phyloP scores from a whole-genome alignment of 352 stramenopile genomes.

The Phytophthora pinifolia region DNA sequence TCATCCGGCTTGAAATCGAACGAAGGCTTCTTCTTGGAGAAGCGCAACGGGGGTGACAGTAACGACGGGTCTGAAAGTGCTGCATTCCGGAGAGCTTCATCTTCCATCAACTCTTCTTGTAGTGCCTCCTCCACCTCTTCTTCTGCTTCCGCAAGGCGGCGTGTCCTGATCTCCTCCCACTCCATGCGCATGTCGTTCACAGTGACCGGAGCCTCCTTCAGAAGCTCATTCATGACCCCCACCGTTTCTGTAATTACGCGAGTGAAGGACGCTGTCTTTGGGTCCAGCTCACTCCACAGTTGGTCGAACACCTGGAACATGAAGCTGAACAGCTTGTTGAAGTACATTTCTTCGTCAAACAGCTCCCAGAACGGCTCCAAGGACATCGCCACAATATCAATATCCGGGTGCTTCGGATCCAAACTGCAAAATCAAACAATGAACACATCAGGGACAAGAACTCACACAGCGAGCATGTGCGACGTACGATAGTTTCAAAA shows the following conservation, averaged over 20 bases:
- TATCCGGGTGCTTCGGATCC: conserved; percentile 52
- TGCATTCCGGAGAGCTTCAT: conserved; percentile 32
- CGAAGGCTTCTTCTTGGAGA: conserved; percentile 48
- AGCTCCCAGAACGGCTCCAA: conserved; percentile 84
- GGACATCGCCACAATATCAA: conserved; percentile 80
- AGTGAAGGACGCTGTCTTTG: conserved; percentile 76
- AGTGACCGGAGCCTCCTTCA: conserved; percentile 57
- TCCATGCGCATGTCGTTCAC: conserved; percentile 70
- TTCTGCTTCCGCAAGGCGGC: conserved; percentile 23
- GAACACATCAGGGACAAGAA: conserved; percentile 1
- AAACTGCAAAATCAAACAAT: conserved; percentile 32
- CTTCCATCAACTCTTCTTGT: conserved; percentile 22
- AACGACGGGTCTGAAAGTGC: conserved; percentile 16
- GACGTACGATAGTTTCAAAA: conserved; percentile 75
- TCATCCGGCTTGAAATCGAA: conserved; percentile 64
- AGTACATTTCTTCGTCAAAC: conserved; percentile 79
- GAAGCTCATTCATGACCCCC: conserved; percentile 59
- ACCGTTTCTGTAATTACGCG: conserved; percentile 80
- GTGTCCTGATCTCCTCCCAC: conserved; percentile 55
- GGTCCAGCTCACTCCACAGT: conserved; percentile 57
- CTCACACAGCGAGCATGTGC: not conserved
- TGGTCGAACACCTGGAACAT: conserved; percentile 80
- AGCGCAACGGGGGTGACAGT: conserved; percentile 24
- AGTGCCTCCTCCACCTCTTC: conserved; percentile 35
- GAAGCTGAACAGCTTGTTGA: conserved; percentile 76